These are phyloP conservation scores for Diaporthe ampelina DNA, from an alignment of 2,329 filamentous ascomycete species.

Conservation along the genomic window DNA sequence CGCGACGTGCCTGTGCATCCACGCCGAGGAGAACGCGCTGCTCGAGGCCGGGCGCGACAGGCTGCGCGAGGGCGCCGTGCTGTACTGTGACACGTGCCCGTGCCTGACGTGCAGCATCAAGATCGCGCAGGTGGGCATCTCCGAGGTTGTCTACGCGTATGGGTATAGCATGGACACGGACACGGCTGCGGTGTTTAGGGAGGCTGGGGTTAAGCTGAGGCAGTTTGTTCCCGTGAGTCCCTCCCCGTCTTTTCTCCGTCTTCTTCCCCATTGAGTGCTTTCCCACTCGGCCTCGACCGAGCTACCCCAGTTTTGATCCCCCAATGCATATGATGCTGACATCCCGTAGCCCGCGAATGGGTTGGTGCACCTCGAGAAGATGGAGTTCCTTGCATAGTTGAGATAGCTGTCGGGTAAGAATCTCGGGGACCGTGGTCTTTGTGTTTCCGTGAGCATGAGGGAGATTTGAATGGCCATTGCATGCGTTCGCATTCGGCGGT, in stretches of 20 bases:
- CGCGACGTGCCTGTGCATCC: conserved; percentile 93
- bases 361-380: conserved; percentile 72
- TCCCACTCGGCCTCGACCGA: not conserved
- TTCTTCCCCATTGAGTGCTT: conserved; percentile 7
- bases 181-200: conserved; percentile 84
- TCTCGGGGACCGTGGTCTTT: not conserved
- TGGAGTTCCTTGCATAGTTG: conserved; percentile 52
- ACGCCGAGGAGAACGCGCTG: conserved; percentile 97
- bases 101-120: conserved; percentile 99
- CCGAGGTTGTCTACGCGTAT: conserved; percentile 94
- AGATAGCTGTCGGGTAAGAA: not conserved
- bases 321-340: conserved; percentile 29
- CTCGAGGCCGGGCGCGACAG: conserved; percentile 94
- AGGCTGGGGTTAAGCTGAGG: conserved; percentile 86
- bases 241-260: not conserved
- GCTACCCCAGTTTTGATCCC: not conserved
- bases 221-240: conserved; percentile 86
- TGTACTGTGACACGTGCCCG: conserved; percentile 97
- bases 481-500: not conserved
- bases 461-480: not conserved
- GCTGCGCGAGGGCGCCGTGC: conserved; percentile 82
- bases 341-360: conserved; percentile 71
- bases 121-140: conserved; percentile 96
- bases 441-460: not conserved
- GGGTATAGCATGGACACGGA: conserved; percentile 94